Evolutionary conservation across 352 stramenopile genomes (phyloP).

Genomic region (Pythium volutum): DNA sequence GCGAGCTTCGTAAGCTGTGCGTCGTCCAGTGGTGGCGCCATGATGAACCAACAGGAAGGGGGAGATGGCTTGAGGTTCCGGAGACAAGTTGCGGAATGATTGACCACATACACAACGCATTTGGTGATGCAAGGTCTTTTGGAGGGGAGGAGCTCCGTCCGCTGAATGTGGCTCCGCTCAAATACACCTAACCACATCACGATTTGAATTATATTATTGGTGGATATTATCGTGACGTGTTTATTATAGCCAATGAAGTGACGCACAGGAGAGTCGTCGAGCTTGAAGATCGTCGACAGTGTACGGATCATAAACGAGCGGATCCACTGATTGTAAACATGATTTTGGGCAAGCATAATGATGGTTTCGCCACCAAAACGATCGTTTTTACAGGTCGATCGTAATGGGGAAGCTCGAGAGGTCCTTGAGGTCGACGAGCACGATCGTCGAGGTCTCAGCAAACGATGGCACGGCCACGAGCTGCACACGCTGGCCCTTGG

Average conservation of each 20-base stretch:
- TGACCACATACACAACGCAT: conserved; percentile 2
- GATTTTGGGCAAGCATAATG: background rate
- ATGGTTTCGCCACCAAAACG: background rate
- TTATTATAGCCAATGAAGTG: background rate
- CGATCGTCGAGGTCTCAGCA: conserved; percentile 80
- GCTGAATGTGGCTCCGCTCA: too few relatives aligned
- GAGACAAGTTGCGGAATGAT: background rate
- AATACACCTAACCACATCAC: background rate
- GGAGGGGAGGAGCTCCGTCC: conserved; percentile 3
- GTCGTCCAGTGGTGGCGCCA: conserved; percentile 11
- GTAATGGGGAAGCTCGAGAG: conserved; percentile 68
- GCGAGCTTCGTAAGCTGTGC: conserved; percentile 33
- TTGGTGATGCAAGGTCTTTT: too few relatives aligned
- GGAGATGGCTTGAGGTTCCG: background rate
- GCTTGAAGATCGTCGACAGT: background rate
- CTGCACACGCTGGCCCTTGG: conserved; percentile 48
- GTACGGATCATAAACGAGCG: background rate
- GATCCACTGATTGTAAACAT: conserved; percentile 1
- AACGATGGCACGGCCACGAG: conserved; percentile 93
- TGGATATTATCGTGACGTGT: background rate
- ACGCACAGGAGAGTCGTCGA: background rate
- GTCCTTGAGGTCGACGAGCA: conserved; percentile 90
- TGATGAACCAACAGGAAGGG: background rate
- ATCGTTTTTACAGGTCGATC: conserved; percentile 26
- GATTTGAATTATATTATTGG: background rate